Evolutionary conservation across 495 filamentous ascomycete genomes (phyloP).

Genomic region (Talaromyces nanjingensis): DNA sequence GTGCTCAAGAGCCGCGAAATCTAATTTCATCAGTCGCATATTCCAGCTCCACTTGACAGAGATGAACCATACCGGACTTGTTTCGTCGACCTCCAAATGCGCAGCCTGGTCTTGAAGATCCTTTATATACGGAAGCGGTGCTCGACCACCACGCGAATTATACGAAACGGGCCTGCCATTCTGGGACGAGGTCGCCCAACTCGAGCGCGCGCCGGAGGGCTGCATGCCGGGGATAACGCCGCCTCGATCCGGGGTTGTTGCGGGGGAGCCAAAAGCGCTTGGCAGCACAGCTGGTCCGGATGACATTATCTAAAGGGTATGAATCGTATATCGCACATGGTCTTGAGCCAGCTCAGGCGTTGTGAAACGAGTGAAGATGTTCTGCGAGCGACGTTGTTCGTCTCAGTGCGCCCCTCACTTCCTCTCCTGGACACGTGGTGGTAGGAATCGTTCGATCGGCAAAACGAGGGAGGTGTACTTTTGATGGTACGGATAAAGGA

Average conservation of each 20-base stretch:
- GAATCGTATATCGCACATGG: neutral
- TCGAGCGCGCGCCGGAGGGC: conserved; percentile 20
- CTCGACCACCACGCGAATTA: conserved; percentile 14
- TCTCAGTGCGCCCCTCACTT: conserved; percentile 7
- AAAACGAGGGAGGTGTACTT: neutral
- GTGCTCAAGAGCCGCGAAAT: conserved; percentile 25
- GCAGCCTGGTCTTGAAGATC: conserved; percentile 54
- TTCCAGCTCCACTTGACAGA: neutral
- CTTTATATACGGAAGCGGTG: conserved; percentile 62
- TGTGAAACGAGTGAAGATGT: neutral
- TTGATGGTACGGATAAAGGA: neutral
- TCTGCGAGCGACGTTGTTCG: neutral
- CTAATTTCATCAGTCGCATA: conserved; percentile 19
- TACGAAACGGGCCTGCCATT: conserved; percentile 15
- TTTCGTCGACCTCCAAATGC: conserved; percentile 32
- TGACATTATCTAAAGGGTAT: conserved; percentile 29
- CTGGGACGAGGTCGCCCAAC: conserved; percentile 19
- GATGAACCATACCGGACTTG: conserved; percentile 31
- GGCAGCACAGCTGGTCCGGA: conserved; percentile 38
- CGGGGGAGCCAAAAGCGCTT: conserved; percentile 29
- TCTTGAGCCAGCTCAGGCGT: neutral
- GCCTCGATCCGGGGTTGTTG: conserved; percentile 24
- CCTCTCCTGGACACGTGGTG: neutral
- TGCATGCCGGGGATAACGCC: conserved; percentile 26
- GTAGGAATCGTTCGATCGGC: neutral